Percentiles rank a stretch among this genome's conserved stretches.
These are phyloP conservation scores for Sutorius australiensis DNA, from an alignment of 768 basidiomycete species.

Conservation along the genomic window DNA sequence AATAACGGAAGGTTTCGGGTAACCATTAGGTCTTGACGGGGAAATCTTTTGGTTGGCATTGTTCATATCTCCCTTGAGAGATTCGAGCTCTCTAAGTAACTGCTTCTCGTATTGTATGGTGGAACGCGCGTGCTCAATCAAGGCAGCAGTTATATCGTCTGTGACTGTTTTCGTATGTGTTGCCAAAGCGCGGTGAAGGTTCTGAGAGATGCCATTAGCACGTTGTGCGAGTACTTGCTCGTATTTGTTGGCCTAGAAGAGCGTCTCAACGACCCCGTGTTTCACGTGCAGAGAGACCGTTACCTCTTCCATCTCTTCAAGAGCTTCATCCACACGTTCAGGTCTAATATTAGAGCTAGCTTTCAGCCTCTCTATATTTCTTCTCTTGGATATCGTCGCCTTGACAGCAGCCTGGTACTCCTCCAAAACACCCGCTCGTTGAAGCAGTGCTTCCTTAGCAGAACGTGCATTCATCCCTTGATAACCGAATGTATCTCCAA, in stretches of 20 bases:
- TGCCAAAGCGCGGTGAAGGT: slow-evolving; percentile 82
- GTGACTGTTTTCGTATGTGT: slow-evolving; percentile 84
- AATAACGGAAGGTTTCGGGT: slow-evolving; percentile 58
- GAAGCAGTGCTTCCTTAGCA: slow-evolving; percentile 89
- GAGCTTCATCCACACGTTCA: slow-evolving; percentile 83
- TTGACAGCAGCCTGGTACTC: slow-evolving; percentile 95
- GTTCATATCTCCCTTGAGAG: slow-evolving; percentile 71
- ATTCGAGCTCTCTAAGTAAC: slow-evolving; percentile 81
- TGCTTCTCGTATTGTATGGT: slow-evolving; percentile 91
- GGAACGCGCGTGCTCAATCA: slow-evolving; percentile 91
- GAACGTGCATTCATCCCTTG: slow-evolving; percentile 96
- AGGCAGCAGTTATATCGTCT: slow-evolving; percentile 83
- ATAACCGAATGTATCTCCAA: slow-evolving; percentile 96
- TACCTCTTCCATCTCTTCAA: slow-evolving; percentile 93
- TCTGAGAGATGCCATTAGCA: slow-evolving; percentile 91
- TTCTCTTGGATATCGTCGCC: slow-evolving; percentile 85
- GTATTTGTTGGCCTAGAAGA: slow-evolving; percentile 76
- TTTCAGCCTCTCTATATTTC: slow-evolving; percentile 86
- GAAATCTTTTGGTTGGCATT: slow-evolving; percentile 60
- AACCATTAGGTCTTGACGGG: slow-evolving; percentile 43
- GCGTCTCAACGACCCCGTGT: slow-evolving; percentile 9
- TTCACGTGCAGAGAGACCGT: slow-evolving; percentile 9
- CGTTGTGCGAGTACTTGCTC: slow-evolving; percentile 81
- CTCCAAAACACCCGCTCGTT: slow-evolving; percentile 87
- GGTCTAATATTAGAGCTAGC: slow-evolving; percentile 82